phyloP scores from a whole-genome alignment of 768 basidiomycete species.

The Leccinum arenicola region DNA sequence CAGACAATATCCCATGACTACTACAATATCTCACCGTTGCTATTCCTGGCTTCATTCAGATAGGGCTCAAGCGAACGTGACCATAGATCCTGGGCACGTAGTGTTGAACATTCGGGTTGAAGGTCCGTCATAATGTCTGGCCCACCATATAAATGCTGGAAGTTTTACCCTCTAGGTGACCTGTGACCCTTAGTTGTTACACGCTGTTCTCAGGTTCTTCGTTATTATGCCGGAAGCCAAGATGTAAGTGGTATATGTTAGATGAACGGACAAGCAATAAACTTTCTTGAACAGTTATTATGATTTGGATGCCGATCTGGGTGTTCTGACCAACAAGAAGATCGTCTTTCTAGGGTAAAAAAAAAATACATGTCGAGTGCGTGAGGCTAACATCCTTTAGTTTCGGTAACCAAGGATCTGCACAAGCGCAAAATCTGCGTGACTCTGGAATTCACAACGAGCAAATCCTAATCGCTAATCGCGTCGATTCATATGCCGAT shows the following conservation, averaged over 20 bases:
- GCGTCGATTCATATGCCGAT: constrained; percentile 54
- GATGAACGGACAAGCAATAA: not conserved
- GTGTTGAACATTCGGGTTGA: constrained; percentile 1
- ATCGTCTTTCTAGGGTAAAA: constrained; percentile 60
- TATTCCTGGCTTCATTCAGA: constrained; percentile 7
- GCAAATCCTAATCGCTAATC: constrained; percentile 57
- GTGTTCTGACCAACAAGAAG: constrained; percentile 43
- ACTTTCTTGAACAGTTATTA: constrained; percentile 38
- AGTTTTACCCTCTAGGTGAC: not conserved
- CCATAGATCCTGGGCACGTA: not conserved
- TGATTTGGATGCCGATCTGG: constrained; percentile 58
- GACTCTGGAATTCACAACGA: constrained; percentile 61
- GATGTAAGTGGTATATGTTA: constrained; percentile 40
- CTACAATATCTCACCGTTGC: constrained; percentile 9
- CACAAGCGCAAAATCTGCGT: constrained; percentile 65
- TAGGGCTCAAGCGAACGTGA: constrained; percentile 12
- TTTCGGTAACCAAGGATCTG: constrained; percentile 65
- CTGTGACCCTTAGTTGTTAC: not conserved
- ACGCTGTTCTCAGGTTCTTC: not conserved
- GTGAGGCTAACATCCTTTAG: constrained; percentile 28
- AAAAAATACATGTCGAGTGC: not conserved
- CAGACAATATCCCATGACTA: constrained; percentile 15
- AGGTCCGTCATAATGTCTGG: constrained; percentile 1
- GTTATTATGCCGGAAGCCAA: constrained; percentile 41
- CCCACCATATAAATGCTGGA: constrained; percentile 3